phyloP scores from a whole-genome alignment of 345 rosid species.

The Bruguiera parviflora region DNA sequence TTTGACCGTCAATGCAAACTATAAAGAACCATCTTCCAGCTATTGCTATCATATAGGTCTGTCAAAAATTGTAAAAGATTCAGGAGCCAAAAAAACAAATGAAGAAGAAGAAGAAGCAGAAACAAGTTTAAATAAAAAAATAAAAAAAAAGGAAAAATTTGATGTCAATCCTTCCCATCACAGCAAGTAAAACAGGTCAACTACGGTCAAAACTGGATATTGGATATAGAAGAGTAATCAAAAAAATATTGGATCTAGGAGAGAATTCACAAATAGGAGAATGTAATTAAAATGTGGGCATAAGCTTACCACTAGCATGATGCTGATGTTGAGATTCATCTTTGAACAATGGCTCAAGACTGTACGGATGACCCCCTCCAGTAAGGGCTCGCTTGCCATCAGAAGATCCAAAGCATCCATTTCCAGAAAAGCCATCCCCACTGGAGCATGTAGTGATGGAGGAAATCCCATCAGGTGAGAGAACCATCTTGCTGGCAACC shows the following conservation, averaged over 20 bases:
- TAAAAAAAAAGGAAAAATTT: no score
- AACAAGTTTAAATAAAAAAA: no score
- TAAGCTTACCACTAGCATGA: constrained; percentile 10
- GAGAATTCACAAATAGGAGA: neutral
- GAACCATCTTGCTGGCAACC: constrained; percentile 14
- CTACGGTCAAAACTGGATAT: no score
- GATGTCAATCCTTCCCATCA: no score
- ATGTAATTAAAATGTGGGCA: neutral
- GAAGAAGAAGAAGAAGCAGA: no score
- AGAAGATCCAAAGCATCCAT: constrained; percentile 27
- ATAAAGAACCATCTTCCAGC: no score
- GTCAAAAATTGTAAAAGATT: no score
- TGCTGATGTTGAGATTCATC: constrained; percentile 13
- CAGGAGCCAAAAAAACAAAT: no score
- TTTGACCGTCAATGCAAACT: no score
- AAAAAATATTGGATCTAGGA: neutral
- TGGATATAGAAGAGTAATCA: no score
- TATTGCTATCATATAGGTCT: no score
- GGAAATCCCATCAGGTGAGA: constrained; percentile 18
- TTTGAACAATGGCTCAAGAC: constrained; percentile 14
- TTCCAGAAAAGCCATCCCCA: constrained; percentile 11
- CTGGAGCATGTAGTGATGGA: constrained; percentile 14
- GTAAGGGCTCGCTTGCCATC: constrained; percentile 13
- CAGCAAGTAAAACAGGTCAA: no score
- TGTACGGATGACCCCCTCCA: constrained; percentile 3